A percentile compares a stretch with the other conserved stretches of the same genome.
These are phyloP conservation scores for Capsicum baccatum DNA, from an alignment of 257 asterid species.

Conservation along the genomic window DNA sequence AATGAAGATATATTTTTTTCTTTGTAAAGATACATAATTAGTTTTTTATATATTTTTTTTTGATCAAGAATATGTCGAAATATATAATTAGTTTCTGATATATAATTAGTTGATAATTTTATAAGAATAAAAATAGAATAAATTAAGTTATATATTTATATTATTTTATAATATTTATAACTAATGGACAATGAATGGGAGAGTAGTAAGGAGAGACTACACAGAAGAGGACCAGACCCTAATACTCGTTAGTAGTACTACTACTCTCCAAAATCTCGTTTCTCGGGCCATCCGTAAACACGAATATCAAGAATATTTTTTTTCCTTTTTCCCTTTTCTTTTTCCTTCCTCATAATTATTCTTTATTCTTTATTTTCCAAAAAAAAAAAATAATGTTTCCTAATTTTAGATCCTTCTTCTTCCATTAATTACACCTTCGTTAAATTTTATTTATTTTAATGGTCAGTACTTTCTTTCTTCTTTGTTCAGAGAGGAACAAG, in stretches of 20 bases:
- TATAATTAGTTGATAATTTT: too few species aligned
- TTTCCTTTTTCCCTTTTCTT: background rate
- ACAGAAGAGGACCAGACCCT: constrained; percentile 16
- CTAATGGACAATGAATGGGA: too few species aligned
- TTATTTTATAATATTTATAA: too few species aligned
- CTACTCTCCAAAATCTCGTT: constrained; percentile 54
- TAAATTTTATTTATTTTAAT: constrained; percentile 32
- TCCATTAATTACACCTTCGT: constrained; percentile 41
- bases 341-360: constrained; percentile 1
- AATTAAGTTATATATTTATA: too few species aligned
- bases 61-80: too few species aligned
- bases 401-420: constrained; percentile 41
- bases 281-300: constrained; percentile 62
- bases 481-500: constrained; percentile 38
- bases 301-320: constrained; percentile 67
- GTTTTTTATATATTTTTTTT: too few species aligned
- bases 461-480: constrained; percentile 48
- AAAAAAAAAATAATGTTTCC: background rate
- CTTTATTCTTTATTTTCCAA: background rate
- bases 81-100: too few species aligned
- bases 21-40: too few species aligned
- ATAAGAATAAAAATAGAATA: too few species aligned
- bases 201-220: too few species aligned
- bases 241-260: background rate
- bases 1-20: too few species aligned